These are phyloP conservation scores for Lentinus tigrinus DNA, from an alignment of 768 basidiomycete species.

Conservation along the genomic window DNA sequence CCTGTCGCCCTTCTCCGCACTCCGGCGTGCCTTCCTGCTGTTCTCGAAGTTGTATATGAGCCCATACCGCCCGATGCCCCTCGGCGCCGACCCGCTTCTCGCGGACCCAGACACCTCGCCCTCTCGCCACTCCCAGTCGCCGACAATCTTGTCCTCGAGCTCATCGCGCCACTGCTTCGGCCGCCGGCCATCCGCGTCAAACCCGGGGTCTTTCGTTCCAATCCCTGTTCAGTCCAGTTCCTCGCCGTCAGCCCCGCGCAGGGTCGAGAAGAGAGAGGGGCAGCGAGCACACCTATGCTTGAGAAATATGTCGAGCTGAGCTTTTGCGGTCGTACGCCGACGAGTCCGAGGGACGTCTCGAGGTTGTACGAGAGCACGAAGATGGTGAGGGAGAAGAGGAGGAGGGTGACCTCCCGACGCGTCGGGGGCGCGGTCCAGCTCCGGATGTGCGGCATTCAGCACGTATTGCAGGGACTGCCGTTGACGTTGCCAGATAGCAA, in stretches of 20 bases:
- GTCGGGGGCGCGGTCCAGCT: constrained; percentile 65
- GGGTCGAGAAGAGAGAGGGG: neutral
- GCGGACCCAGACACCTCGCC: constrained; percentile 55
- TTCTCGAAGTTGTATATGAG: constrained; percentile 26
- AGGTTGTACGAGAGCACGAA: constrained; percentile 77
- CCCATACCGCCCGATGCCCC: constrained; percentile 11
- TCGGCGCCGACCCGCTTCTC: constrained; percentile 45
- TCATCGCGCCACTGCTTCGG: constrained; percentile 52
- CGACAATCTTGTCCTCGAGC: constrained; percentile 64
- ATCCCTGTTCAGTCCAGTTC: constrained; percentile 17
- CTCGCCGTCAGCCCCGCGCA: neutral
- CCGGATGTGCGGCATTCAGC: constrained; percentile 38
- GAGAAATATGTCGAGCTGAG: constrained; percentile 23
- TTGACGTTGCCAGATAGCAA: neutral
- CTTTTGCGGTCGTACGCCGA: constrained; percentile 33
- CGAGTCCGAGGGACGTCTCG: constrained; percentile 56
- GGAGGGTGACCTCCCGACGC: constrained; percentile 69
- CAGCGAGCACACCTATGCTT: constrained; percentile 22
- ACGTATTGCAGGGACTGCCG: neutral
- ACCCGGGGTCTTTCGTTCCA: constrained; percentile 33
- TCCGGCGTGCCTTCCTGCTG: constrained; percentile 10
- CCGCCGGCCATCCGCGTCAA: constrained; percentile 51
- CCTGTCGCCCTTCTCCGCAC: constrained; percentile 18
- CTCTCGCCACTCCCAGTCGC: constrained; percentile 68
- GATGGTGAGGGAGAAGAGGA: constrained; percentile 61